These are phyloP conservation scores for Globisporangium nodosum DNA, from an alignment of 352 stramenopile species.

Conservation along the genomic window DNA sequence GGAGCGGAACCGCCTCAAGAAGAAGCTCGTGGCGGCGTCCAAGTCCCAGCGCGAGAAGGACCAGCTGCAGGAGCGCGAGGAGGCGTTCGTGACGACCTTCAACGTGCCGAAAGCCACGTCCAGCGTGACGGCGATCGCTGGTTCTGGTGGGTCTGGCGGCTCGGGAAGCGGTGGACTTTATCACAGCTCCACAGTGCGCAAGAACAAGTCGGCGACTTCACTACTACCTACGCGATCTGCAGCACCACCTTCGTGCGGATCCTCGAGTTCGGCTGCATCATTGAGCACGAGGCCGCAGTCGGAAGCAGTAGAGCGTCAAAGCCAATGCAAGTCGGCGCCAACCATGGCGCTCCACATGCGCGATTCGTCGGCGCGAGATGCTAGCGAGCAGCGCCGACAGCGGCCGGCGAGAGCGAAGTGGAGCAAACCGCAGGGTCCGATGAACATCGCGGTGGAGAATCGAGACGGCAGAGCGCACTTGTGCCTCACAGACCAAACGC, in stretches of 20 bases:
- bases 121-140: background rate
- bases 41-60: constrained; percentile 50
- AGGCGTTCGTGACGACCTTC: constrained; percentile 76
- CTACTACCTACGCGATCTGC: constrained; percentile 32
- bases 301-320: constrained; percentile 11
- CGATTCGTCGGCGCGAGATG: constrained; percentile 13
- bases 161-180: background rate
- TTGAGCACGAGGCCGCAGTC: background rate
- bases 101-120: constrained; percentile 35
- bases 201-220: constrained; percentile 37
- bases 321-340: constrained; percentile 38
- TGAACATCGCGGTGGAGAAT: constrained; percentile 34
- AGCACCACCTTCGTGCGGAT: background rate
- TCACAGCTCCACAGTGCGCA: constrained; percentile 17
- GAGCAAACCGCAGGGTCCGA: constrained; percentile 35
- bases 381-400: constrained; percentile 6
- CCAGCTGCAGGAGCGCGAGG: constrained; percentile 51
- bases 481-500: constrained; percentile 17
- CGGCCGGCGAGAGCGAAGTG: constrained; percentile 41
- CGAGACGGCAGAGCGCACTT: constrained; percentile 28
- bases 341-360: constrained; percentile 24
- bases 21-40: constrained; percentile 57
- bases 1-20: constrained; percentile 77
- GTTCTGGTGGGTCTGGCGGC: background rate
- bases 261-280: constrained; percentile 2